A percentile compares a stretch with the other conserved stretches of the same genome.
Conservation (phyloP, 2,329 filamentous ascomycete genomes). For the Chaetomiaceae sp. region DNA sequence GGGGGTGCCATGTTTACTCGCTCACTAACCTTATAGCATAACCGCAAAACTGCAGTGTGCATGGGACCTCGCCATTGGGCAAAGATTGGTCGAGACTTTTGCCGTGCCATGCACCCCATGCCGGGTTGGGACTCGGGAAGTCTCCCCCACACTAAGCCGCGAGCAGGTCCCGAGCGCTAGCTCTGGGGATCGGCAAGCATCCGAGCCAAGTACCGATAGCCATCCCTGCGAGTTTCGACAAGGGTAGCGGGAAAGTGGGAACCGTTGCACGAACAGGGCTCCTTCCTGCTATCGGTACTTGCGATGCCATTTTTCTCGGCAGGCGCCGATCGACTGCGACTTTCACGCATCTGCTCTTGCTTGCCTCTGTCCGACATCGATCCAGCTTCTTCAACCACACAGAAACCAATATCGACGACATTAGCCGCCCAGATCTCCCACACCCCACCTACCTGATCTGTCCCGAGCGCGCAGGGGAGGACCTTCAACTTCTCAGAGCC, state of each 20-base stretch:
- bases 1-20: background rate
- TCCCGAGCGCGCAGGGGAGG: too few species aligned
- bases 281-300: slow-evolving; percentile 1
- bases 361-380: slow-evolving; percentile 1
- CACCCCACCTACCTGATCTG: background rate
- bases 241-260: background rate
- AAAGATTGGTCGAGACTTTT: background rate
- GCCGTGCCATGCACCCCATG: background rate
- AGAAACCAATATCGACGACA: slow-evolving; percentile 19
- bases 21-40: background rate
- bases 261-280: too few species aligned
- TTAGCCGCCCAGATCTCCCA: slow-evolving; percentile 20
- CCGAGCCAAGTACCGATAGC: slow-evolving; percentile 22
- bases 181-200: slow-evolving; percentile 1
- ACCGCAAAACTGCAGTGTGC: background rate
- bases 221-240: background rate
- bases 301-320: background rate
- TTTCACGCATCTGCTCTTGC: background rate
- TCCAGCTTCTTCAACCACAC: slow-evolving; percentile 1
- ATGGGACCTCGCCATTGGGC: background rate
- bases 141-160: background rate
- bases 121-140: background rate
- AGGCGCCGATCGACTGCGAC: slow-evolving; percentile 11
- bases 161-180: background rate
- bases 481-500: background rate